Percentiles rank a stretch among this genome's conserved stretches.
Evolutionary conservation across 2,329 filamentous ascomycete species (phyloP).

Genomic region (Colletotrichum cordylinicola): DNA sequence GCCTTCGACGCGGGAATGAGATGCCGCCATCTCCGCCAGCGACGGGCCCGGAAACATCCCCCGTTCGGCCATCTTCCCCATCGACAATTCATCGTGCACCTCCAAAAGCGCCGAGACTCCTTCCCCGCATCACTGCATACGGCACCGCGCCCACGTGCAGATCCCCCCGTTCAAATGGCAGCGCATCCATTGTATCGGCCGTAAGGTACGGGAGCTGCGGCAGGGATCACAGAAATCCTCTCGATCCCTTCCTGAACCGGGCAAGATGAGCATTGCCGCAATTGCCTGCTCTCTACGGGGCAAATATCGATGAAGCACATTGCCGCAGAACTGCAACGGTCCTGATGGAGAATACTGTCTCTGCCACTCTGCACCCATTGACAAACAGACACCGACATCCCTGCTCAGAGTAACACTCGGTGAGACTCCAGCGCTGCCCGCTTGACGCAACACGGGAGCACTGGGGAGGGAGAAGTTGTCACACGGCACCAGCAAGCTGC

Average conservation of each 20-base stretch:
- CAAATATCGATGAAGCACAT: background rate
- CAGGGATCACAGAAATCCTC: background rate
- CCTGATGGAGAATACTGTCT: background rate
- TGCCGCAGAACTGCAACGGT: background rate
- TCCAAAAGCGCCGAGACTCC: background rate
- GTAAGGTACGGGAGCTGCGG: constrained; percentile 1
- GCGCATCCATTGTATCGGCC: background rate
- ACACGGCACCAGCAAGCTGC: background rate
- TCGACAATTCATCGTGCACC: background rate
- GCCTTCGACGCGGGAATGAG: background rate
- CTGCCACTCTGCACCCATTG: background rate
- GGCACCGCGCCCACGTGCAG: constrained; percentile 3
- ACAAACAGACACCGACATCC: background rate
- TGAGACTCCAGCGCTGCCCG: background rate
- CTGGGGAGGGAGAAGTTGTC: background rate
- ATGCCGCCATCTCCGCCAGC: background rate
- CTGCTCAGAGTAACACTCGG: background rate
- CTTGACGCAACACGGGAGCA: background rate
- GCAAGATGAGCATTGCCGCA: background rate
- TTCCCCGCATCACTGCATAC: background rate
- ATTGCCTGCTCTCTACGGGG: background rate
- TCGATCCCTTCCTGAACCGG: background rate
- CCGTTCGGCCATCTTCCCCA: background rate
- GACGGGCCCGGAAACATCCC: background rate
- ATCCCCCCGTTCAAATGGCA: background rate